Conservation (phyloP, 1,284 basidiomycete species). For the Cystobasidium slooffiae region DNA sequence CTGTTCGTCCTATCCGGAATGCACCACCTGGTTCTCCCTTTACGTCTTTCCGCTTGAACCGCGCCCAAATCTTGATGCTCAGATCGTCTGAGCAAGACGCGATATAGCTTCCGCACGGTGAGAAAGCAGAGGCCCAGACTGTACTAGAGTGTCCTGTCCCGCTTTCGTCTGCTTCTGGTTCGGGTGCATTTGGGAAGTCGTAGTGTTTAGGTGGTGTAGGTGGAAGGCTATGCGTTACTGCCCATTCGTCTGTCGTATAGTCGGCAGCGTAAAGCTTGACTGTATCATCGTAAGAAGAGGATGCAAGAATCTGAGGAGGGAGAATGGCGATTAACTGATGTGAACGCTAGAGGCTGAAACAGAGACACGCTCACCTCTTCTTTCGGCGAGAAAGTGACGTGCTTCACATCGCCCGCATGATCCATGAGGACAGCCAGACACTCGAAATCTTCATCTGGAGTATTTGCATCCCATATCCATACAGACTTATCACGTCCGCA, state of each 20-base stretch:
- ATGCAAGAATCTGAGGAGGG: constrained; percentile 79
- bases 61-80: constrained; percentile 65
- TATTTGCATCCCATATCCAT: constrained; percentile 97
- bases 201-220: constrained; percentile 40
- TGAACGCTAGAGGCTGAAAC: not conserved
- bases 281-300: constrained; percentile 94
- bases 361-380: constrained; percentile 72
- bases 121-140: constrained; percentile 84
- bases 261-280: constrained; percentile 95
- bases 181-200: constrained; percentile 48
- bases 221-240: constrained; percentile 68
- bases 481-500: constrained; percentile 96
- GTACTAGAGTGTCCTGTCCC: constrained; percentile 62
- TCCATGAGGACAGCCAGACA: constrained; percentile 96
- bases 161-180: constrained; percentile 51
- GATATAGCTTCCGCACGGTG: constrained; percentile 78
- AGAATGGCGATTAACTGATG: not conserved
- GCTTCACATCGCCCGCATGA: constrained; percentile 95
- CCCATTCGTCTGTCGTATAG: constrained; percentile 85
- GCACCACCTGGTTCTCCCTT: constrained; percentile 52
- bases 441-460: constrained; percentile 74
- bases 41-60: constrained; percentile 55
- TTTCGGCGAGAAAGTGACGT: constrained; percentile 88
- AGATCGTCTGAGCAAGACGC: constrained; percentile 78
- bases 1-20: constrained; percentile 52